Base-by-base conservation (phyloP, 495 filamentous ascomycete genomes). In the Penicillium angulare region DNA sequence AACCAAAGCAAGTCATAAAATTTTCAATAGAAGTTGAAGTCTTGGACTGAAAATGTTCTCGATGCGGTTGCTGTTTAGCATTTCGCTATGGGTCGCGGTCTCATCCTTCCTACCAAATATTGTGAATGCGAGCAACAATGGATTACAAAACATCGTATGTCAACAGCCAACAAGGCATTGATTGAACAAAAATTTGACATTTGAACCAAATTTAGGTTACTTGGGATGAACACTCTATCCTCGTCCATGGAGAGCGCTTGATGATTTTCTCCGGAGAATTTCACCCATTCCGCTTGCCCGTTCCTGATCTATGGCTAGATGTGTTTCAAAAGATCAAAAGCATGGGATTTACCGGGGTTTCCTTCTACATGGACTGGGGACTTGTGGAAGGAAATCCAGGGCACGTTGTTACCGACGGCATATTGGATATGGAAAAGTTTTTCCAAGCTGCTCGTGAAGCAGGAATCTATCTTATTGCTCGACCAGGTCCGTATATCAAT, bases 311-410 rank as follows among this genome's bases (percentile, higher is more conserved):
- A 3, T 88, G 80, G 77, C 74, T 85, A 20, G 87, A 90, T 56
- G 68, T 89, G n/a, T 84, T 91, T 54, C 80, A 89, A 59, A 90
- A 91, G 61, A 78, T 87, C 53, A 86, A 80, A 58, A 80, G 83
- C n/a, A 65, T 88, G 4, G 87, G 87, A 1, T 87, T 85, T 58
- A 86, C 80, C 34, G 71, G 74, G 3, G 83, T 87, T 10, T 86
- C 81, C 0, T 87, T 89, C 63, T 88, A 88, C 57, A 66, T 79
- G 2, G 75, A 88, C 54, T 91, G 85, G 87, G 84, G 81, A 9
- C 67, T 89, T 7, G 65, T 86, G 0, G 86, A 90, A 65, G 86
- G 83, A 12, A 76, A 83, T 47, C 81, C 71, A 7, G 85, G 84
- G 0, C 65, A 76, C 9, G 86, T 86, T 53, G 61, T 66, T 3